A percentile compares a stretch with the other conserved stretches of the same genome.
These are phyloP conservation scores for Hibiscus trionum DNA, from an alignment of 345 rosid species.

Conservation along the genomic window DNA sequence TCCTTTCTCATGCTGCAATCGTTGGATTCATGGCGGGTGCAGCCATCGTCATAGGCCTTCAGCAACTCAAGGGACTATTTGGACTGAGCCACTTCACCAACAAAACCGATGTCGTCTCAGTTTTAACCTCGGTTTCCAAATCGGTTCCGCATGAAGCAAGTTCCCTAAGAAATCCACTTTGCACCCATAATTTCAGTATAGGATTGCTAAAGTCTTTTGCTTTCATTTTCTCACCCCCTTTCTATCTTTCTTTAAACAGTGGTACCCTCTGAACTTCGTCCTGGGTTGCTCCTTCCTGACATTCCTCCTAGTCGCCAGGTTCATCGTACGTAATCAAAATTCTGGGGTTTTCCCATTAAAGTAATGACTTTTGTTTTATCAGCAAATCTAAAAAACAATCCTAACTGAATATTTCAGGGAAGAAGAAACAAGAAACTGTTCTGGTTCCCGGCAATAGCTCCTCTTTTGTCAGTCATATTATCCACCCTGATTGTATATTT, in stretches of 20 bases:
- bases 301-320: constrained; percentile 63
- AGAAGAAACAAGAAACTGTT: constrained; percentile 58
- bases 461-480: constrained; percentile 56
- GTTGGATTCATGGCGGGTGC: constrained; percentile 95
- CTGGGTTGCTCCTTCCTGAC: constrained; percentile 69
- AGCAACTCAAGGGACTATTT: constrained; percentile 72
- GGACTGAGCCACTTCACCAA: constrained; percentile 69
- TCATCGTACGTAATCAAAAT: constrained; percentile 48
- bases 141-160: constrained; percentile 51
- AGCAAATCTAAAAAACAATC: neutral
- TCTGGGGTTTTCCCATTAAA: neutral
- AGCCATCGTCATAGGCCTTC: constrained; percentile 80
- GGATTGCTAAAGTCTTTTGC: neutral
- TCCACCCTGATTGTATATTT: constrained; percentile 65
- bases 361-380: neutral
- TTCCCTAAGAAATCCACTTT: neutral
- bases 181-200: neutral
- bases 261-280: constrained; percentile 70
- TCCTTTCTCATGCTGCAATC: constrained; percentile 78
- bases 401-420: constrained; percentile 37
- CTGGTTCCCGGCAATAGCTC: constrained; percentile 85
- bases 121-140: constrained; percentile 49
- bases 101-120: constrained; percentile 72
- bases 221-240: neutral
- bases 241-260: constrained; percentile 33